Base-by-base conservation (phyloP, 495 filamentous ascomycete species). In the Aspergillus avenaceus region DNA sequence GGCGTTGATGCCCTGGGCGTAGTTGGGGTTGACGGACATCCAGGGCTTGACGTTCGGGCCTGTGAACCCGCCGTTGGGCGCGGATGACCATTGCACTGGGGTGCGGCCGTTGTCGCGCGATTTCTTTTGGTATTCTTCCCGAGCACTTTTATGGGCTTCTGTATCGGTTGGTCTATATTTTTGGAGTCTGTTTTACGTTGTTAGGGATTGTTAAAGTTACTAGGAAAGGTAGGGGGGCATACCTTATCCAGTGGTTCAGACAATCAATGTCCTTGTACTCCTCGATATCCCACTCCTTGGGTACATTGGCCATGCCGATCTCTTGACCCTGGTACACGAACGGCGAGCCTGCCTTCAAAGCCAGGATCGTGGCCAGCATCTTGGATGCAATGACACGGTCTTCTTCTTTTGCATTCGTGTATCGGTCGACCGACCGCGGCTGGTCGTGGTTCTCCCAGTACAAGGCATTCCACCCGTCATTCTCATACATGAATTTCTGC, bases 241-340 rank as follows among this genome's bases (percentile, higher is more conserved):
- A 77, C 60, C 74, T 63, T 25, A 76, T 60, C 76, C 81, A 86
- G 45, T 84, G 84, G 54, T 84, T 86, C 4, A 82, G 60, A 25
- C 79, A 80, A 54, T 88, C 87, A 44, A 89, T 76, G 55, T 91
- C 87, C 54, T 84, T 81, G 64, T 85, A 90, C 46, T 87, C 79
- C 12, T 80, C 77, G 21, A 87, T 83, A 0, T 62, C 68, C 86
- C 86, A 90, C 14, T 70, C 55, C 3, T 58, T 51, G 0, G 87
- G 85, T 21, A 86, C 76, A 58, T 91, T 90, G 26, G 76, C 73
- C 82, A 89, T 88, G 1, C 85, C 87, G 13, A 91, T 65, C 54
- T 91, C 87, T 56, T 91, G 84, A 8, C 87, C 87, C 55, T 91
- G 85, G 53, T 87, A 90, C 5, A 90, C 58, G 59, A 86, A 91